Evolutionary conservation across 768 basidiomycete species (phyloP).

Genomic region (Rhodotorula diobovata): DNA sequence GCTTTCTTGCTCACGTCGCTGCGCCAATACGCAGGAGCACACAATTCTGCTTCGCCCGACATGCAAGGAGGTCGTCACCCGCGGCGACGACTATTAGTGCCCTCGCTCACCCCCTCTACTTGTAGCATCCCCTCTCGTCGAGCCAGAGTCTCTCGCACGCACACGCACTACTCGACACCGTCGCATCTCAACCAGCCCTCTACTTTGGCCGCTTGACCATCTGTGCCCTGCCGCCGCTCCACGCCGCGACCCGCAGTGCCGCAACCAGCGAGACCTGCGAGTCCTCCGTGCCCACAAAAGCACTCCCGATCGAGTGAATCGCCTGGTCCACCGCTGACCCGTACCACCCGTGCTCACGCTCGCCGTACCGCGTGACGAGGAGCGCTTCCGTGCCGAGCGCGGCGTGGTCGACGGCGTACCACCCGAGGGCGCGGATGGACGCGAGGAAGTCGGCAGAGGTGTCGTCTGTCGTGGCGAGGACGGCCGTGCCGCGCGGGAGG

Average conservation of each 20-base stretch:
- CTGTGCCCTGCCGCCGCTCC: slow-evolving; percentile 4
- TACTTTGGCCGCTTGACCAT: background rate
- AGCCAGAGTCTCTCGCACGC: too few species aligned
- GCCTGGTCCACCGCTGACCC: slow-evolving; percentile 16
- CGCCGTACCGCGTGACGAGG: slow-evolving; percentile 5
- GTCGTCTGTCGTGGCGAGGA: slow-evolving; percentile 25
- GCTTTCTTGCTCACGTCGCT: background rate
- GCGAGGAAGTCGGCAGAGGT: slow-evolving; percentile 16
- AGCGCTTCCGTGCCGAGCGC: background rate
- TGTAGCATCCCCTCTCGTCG: background rate
- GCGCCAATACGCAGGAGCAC: slow-evolving; percentile 52
- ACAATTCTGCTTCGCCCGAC: slow-evolving; percentile 53
- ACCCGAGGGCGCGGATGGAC: background rate
- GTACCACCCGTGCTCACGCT: slow-evolving; percentile 4
- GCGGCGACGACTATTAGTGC: slow-evolving; percentile 51
- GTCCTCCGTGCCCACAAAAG: slow-evolving; percentile 18
- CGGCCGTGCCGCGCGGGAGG: slow-evolving; percentile 3
- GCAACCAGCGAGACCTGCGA: slow-evolving; percentile 16
- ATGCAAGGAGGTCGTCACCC: slow-evolving; percentile 53
- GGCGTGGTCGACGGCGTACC: slow-evolving; percentile 10
- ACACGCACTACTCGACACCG: too few species aligned
- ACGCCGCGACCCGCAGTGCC: slow-evolving; percentile 17
- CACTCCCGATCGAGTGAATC: slow-evolving; percentile 10
- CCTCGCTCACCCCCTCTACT: background rate
- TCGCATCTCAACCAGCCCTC: too few species aligned